These are phyloP conservation scores for Saussurea involucrata DNA, from an alignment of 129 eudicot genomes.

Conservation along the genomic window DNA sequence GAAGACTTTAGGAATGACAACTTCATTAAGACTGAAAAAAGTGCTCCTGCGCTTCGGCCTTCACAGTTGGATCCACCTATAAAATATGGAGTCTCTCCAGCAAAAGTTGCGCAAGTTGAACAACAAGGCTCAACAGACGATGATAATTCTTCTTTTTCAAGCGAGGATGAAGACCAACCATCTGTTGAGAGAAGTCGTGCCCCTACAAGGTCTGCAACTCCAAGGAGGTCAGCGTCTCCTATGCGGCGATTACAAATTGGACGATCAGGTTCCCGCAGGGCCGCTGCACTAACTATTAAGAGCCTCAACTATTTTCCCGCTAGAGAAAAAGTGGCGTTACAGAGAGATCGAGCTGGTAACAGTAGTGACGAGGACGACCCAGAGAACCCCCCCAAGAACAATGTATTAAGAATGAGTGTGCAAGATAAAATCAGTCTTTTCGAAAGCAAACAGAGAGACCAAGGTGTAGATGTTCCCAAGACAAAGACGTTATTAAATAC, in stretches of 20 bases:
- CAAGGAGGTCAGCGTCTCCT: constrained; percentile 96
- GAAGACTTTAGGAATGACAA: constrained; percentile 21
- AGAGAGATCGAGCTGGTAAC: constrained; percentile 40
- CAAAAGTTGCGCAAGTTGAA: constrained; percentile 69
- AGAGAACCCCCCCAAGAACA: constrained; percentile 45
- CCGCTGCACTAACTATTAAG: constrained; percentile 73
- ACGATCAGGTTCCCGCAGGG: constrained; percentile 76
- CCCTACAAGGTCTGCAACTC: constrained; percentile 63
- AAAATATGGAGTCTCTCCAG: constrained; percentile 53
- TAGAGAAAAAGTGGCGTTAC: constrained; percentile 52
- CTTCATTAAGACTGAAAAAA: background rate
- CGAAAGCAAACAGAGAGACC: constrained; percentile 87
- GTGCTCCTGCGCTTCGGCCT: constrained; percentile 12
- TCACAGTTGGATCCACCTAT: constrained; percentile 37
- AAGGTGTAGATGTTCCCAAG: constrained; percentile 32
- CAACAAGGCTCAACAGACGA: constrained; percentile 58
- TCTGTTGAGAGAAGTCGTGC: constrained; percentile 71
- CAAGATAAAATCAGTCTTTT: constrained; percentile 92
- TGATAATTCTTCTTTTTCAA: constrained; percentile 61
- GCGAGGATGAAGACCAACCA: constrained; percentile 79
- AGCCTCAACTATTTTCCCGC: constrained; percentile 64
- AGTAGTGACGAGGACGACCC: constrained; percentile 56
- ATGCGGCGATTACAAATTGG: constrained; percentile 93
- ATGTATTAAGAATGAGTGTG: constrained; percentile 75
- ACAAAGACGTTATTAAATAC: constrained; percentile 33